These are phyloP conservation scores for Pseudogymnoascus sp. DNA, from an alignment of 2,329 filamentous ascomycete species.

Conservation along the genomic window DNA sequence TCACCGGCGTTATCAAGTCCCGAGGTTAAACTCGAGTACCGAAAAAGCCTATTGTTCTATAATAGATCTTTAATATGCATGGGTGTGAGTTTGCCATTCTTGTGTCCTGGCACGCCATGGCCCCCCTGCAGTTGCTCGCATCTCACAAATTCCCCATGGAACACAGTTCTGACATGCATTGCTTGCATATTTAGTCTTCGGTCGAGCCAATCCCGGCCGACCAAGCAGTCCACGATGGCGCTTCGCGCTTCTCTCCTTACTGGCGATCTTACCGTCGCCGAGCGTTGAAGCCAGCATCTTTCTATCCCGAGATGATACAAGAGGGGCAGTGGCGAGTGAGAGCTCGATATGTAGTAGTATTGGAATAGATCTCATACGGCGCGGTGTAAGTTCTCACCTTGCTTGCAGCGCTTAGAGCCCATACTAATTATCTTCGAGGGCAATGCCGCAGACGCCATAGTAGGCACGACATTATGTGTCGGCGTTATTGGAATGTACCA, in stretches of 20 bases:
- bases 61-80: conserved; percentile 3
- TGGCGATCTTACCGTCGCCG: conserved; percentile 34
- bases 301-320: background rate
- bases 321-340: conserved; percentile 45
- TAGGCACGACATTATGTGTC: conserved; percentile 66
- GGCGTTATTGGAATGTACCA: conserved; percentile 73
- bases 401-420: background rate
- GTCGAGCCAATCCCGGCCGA: background rate
- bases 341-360: conserved; percentile 43
- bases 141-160: background rate
- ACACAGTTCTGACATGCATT: background rate
- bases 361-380: conserved; percentile 40
- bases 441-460: conserved; percentile 68
- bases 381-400: conserved; percentile 31
- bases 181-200: background rate
- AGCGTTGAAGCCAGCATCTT: conserved; percentile 33
- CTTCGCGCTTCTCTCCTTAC: conserved; percentile 23
- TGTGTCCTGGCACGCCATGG: background rate
- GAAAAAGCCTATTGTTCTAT: background rate
- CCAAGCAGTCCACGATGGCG: background rate
- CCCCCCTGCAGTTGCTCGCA: background rate
- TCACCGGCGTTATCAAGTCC: background rate
- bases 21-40: background rate
- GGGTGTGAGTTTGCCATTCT: conserved; percentile 6
- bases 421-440: conserved; percentile 34